phyloP scores from a whole-genome alignment of 768 basidiomycete genomes.

The Termitomyces heimii region DNA sequence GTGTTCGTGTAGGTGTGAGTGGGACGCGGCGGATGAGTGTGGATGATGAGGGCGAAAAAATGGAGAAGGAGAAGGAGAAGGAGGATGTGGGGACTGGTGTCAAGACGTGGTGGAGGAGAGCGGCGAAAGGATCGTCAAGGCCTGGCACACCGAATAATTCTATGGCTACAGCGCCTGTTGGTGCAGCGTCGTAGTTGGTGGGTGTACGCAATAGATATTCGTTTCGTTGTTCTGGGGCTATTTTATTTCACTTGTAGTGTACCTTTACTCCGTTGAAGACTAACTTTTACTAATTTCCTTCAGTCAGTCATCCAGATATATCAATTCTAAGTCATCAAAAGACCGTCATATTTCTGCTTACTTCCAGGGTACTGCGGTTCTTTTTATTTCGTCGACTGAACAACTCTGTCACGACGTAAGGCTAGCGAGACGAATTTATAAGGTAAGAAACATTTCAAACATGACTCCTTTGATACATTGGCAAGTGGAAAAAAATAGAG shows the following conservation, averaged over 20 bases:
- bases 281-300: background rate
- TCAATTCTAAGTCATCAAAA: too few relatives aligned
- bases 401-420: too few relatives aligned
- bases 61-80: background rate
- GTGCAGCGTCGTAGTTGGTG: background rate
- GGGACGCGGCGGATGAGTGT: background rate
- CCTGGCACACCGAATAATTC: constrained; percentile 10
- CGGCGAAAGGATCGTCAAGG: constrained; percentile 7
- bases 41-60: background rate
- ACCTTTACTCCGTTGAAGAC: background rate
- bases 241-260: background rate
- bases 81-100: constrained; percentile 6
- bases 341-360: too few relatives aligned
- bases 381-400: too few relatives aligned
- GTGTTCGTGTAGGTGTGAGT: constrained; percentile 13
- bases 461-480: too few relatives aligned
- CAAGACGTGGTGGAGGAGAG: constrained; percentile 17
- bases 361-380: too few relatives aligned
- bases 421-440: too few relatives aligned
- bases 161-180: too few relatives aligned
- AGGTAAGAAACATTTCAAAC: too few relatives aligned
- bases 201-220: background rate
- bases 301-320: background rate
- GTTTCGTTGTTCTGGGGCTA: background rate
- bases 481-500: too few relatives aligned